Evolutionary conservation across 163 green algal species (phyloP), one percentile per base, ranked within the genome.

Genomic region (Scenedesmus sp.): DNA sequence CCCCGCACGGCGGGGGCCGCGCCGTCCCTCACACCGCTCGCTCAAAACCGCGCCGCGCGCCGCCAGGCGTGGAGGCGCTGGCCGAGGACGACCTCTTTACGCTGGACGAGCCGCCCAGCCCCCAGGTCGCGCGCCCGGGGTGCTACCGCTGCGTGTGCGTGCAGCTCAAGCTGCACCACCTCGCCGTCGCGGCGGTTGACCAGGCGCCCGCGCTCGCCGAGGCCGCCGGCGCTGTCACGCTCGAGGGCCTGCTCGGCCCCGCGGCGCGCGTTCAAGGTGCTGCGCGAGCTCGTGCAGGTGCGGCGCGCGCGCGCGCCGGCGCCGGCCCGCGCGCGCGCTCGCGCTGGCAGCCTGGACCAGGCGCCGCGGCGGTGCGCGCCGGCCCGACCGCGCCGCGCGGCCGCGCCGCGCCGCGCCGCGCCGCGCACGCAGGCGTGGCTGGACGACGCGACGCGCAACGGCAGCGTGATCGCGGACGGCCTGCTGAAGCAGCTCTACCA

Each of bases 91-190:
- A 77, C 26, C 42, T 57, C 48, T 77, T 83, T 15, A 20, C 77
- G 44, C 42, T 66, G 4, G 63, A 83, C 42, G 75, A 83, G 24
- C 33, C 47, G 29, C 64, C 75, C 45, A 47, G 29, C 0, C 48
- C 76, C 9, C 77, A 92, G 81, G 64, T 97, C 31, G 34, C 76
- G 5, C 83, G 73, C 29, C 87, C 93, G 11, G 95, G 95, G 10
- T 92, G 87, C 3, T 97, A 99, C 87, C 81, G 94, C 20, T 88
- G 77, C 67, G 90, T 98, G 36, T 95, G 90, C 77, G 89, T 98
- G 47, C 89, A 95, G 84, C 83, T 99, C 58, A 69, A 83, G 63
- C 66, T 97, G 64, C 85, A 91, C 60, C 90, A 98, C 88, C 84
- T 98, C 76, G 89, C 90, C 24, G 93, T 98, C 20, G 87, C 83